phyloP scores from a whole-genome alignment of 192 early-diverging fungal species.

The Linnemannia hyalina region DNA sequence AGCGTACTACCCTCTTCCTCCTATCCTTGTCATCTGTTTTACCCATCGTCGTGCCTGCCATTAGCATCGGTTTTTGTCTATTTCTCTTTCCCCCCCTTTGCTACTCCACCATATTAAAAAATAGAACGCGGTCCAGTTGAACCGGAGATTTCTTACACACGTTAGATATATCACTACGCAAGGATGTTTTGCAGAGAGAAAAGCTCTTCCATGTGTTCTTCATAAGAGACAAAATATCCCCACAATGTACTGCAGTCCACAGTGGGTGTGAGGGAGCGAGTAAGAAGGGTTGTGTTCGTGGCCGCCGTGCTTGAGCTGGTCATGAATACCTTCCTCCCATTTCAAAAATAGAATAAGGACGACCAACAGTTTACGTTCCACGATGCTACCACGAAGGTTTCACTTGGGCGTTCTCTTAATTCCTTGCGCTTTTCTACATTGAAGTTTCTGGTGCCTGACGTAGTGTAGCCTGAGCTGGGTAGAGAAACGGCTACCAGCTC shows the following conservation, averaged over 20 bases:
- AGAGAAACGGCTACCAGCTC: background rate
- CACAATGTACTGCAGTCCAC: background rate
- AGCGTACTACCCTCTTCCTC: too few relatives aligned
- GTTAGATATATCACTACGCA: too few relatives aligned
- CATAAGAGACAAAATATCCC: background rate
- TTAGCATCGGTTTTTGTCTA: too few relatives aligned
- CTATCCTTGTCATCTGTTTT: too few relatives aligned
- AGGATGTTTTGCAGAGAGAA: too few relatives aligned
- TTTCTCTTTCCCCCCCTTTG: too few relatives aligned
- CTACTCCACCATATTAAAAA: too few relatives aligned
- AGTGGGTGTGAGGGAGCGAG: too few relatives aligned
- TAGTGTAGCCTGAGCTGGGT: background rate
- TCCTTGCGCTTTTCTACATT: background rate
- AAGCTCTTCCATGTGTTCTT: background rate
- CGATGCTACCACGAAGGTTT: background rate
- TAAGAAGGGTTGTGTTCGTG: background rate
- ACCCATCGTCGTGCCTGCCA: too few relatives aligned
- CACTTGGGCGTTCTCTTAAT: background rate
- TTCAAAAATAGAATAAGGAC: background rate
- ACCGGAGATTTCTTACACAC: too few relatives aligned
- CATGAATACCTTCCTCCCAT: background rate
- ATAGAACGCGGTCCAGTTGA: too few relatives aligned
- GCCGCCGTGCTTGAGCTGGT: background rate
- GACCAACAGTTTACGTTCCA: background rate
- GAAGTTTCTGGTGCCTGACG: conserved; percentile 1